Evolutionary conservation across 1,284 basidiomycete genomes (phyloP).

Genomic region (Chiua sp.): DNA sequence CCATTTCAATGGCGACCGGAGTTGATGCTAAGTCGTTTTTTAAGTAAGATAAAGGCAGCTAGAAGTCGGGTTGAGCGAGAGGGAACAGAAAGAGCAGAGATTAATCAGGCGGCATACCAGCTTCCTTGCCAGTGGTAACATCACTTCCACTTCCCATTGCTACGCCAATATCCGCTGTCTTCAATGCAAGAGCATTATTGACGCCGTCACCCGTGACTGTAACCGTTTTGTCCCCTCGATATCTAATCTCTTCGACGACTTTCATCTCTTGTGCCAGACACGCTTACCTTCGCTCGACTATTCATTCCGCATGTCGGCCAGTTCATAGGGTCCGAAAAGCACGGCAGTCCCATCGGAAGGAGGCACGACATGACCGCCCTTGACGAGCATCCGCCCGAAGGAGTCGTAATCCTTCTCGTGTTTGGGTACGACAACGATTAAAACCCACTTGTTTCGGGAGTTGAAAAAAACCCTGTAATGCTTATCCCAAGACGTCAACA

Average conservation of each 20-base stretch:
- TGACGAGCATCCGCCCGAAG: no score
- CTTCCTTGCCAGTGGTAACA: constrained; percentile 89
- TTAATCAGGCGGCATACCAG: no score
- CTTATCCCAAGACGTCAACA: no score
- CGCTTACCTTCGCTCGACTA: constrained; percentile 67
- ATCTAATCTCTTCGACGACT: constrained; percentile 61
- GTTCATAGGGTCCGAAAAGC: no score
- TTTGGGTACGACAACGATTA: no score
- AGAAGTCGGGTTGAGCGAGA: no score
- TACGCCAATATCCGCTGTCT: constrained; percentile 98
- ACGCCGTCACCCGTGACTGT: constrained; percentile 89
- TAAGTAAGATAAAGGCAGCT: constrained; percentile 39
- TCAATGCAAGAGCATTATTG: constrained; percentile 96
- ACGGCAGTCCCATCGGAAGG: no score
- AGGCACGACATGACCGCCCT: constrained; percentile 48
- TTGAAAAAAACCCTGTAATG: no score
- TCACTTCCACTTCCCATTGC: constrained; percentile 99
- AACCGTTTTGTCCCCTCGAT: constrained; percentile 50
- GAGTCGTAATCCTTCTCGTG: no score
- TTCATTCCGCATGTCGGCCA: no score
- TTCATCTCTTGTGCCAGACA: constrained; percentile 67
- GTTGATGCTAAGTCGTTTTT: constrained; percentile 45
- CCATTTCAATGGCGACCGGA: constrained; percentile 46
- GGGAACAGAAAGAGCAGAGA: no score
- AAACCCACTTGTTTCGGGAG: no score